A percentile compares a stretch with the other conserved stretches of the same genome.
These are phyloP conservation scores for Camelina hispida DNA, from an alignment of 345 rosid species.

Conservation along the genomic window DNA sequence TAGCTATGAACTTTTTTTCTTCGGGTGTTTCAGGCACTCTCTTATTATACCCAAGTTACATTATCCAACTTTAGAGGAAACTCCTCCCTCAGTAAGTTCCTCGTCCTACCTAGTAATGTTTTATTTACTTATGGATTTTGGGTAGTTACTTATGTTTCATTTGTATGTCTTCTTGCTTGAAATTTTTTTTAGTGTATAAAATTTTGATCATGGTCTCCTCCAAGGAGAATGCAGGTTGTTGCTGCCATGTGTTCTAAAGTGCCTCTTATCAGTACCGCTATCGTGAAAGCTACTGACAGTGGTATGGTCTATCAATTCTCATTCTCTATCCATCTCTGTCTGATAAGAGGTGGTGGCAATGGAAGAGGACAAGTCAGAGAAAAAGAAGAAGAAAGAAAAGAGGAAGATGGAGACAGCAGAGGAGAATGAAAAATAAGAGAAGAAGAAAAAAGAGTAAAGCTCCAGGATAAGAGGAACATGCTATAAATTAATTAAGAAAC, in stretches of 20 bases:
- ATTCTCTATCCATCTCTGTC: not conserved
- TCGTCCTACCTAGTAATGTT: slow-evolving; percentile 9
- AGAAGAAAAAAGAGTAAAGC: too few species aligned
- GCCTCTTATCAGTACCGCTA: slow-evolving; percentile 81
- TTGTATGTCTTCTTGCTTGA: slow-evolving; percentile 13
- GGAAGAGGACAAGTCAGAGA: too few species aligned
- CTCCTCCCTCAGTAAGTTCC: slow-evolving; percentile 92
- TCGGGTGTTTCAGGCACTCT: slow-evolving; percentile 71
- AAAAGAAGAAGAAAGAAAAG: too few species aligned
- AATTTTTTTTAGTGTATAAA: slow-evolving; percentile 11
- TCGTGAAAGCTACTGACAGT: slow-evolving; percentile 75
- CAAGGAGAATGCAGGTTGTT: slow-evolving; percentile 69
- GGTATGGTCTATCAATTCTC: slow-evolving; percentile 51
- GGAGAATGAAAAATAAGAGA: too few species aligned
- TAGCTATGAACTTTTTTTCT: not conserved
- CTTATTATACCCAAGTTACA: slow-evolving; percentile 90
- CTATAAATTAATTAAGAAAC: too few species aligned
- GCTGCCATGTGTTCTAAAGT: slow-evolving; percentile 97
- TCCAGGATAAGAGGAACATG: too few species aligned
- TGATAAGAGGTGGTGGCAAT: too few species aligned
- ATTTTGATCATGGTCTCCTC: slow-evolving; percentile 42
- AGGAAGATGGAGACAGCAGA: too few species aligned
- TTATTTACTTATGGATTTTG: not conserved
- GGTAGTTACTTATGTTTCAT: not conserved
- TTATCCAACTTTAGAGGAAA: slow-evolving; percentile 73